These are phyloP conservation scores for Fusarium cicatricum DNA, from an alignment of 2,329 filamentous ascomycete genomes.

Conservation along the genomic window DNA sequence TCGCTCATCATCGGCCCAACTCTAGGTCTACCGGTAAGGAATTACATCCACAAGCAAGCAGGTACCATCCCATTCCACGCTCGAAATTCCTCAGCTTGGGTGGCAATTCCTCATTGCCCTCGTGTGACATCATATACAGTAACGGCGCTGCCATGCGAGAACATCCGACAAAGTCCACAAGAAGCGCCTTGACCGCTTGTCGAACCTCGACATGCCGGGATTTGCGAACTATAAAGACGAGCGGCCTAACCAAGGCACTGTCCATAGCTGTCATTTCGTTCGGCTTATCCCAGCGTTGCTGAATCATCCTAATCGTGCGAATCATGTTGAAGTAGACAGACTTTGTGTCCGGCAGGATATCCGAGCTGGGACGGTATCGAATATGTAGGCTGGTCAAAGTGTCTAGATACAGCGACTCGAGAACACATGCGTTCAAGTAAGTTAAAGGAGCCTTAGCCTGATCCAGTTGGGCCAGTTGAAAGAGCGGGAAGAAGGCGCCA, in stretches of 20 bases:
- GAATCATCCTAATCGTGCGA: constrained; percentile 11
- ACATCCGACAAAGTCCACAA: constrained; percentile 6
- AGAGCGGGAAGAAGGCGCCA: constrained; percentile 19
- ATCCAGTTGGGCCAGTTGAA: constrained; percentile 16
- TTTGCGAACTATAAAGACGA: constrained; percentile 32
- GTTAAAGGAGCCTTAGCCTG: constrained; percentile 11
- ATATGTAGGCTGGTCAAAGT: constrained; percentile 23
- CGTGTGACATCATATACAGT: constrained; percentile 27
- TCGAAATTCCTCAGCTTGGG: constrained; percentile 32
- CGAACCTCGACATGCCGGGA: constrained; percentile 26
- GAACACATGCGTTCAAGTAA: constrained; percentile 26
- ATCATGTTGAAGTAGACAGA: constrained; percentile 34
- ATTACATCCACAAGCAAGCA: constrained; percentile 17
- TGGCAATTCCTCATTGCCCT: constrained; percentile 12
- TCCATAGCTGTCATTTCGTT: constrained; percentile 12
- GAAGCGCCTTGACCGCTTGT: constrained; percentile 12
- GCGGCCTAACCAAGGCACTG: constrained; percentile 31
- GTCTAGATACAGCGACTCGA: constrained; percentile 34
- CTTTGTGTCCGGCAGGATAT: constrained; percentile 27
- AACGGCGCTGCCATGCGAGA: constrained; percentile 25
- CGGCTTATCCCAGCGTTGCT: constrained; percentile 1
- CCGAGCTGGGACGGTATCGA: constrained; percentile 7
- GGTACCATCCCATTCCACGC: constrained; percentile 32
- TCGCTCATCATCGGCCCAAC: too few species aligned
- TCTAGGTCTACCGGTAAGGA: too few species aligned